phyloP scores from a whole-genome alignment of 192 early-diverging fungal genomes.

The Rhizophlyctis rosea region DNA sequence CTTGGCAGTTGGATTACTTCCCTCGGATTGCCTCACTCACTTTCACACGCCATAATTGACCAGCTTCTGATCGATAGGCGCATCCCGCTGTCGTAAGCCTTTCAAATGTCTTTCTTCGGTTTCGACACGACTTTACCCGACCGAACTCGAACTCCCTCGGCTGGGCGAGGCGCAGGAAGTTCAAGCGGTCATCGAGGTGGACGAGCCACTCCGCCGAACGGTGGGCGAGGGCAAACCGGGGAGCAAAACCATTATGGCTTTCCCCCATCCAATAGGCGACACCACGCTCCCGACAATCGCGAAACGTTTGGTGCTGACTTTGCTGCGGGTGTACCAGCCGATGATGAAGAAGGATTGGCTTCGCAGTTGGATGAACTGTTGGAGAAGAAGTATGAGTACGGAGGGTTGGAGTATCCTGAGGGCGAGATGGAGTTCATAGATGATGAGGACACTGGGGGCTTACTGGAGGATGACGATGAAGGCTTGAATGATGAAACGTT shows the following conservation, averaged over 20 bases:
- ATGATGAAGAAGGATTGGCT: conserved; percentile 10
- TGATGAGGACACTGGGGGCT: conserved; percentile 15
- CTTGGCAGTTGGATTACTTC: no score
- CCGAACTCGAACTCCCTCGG: neutral
- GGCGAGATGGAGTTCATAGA: conserved; percentile 21
- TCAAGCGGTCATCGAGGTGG: neutral
- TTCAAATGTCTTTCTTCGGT: conserved; percentile 41
- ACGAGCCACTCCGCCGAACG: neutral
- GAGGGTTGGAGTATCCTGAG: no score
- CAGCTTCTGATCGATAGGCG: no score
- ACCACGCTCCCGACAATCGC: neutral
- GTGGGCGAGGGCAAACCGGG: neutral
- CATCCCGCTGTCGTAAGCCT: no score
- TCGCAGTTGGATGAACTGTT: conserved; percentile 41
- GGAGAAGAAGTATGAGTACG: conserved; percentile 40
- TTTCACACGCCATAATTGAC: no score
- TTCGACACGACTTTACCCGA: conserved; percentile 36
- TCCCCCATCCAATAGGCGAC: no score
- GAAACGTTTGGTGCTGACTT: conserved; percentile 19
- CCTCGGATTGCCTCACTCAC: no score
- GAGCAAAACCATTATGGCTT: neutral
- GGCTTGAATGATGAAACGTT: conserved; percentile 54
- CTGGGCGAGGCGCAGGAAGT: conserved; percentile 1
- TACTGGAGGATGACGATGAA: conserved; percentile 36
- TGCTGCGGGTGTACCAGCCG: conserved; percentile 9